Evolutionary conservation across 345 rosid species (phyloP).

Genomic region (Aquilaria sinensis): DNA sequence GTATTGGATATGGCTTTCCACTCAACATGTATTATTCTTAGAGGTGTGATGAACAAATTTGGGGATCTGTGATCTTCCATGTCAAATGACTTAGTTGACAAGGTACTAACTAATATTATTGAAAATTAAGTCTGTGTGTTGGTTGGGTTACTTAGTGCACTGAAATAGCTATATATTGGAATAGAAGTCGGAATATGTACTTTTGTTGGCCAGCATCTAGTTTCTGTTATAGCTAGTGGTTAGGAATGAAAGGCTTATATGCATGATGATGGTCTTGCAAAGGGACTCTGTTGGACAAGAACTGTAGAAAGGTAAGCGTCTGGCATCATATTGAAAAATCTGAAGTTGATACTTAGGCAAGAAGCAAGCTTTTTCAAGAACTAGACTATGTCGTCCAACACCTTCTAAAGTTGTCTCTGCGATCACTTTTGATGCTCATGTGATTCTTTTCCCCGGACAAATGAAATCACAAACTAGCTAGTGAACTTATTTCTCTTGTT

Average conservation of each 20-base stretch:
- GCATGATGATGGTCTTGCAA: conserved; percentile 11
- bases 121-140: too few relatives aligned
- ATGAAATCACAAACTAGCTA: too few relatives aligned
- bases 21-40: conserved; percentile 34
- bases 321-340: conserved; percentile 32
- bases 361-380: conserved; percentile 40
- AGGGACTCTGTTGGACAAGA: conserved; percentile 48
- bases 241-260: not conserved
- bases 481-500: not conserved
- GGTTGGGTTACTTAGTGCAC: too few relatives aligned
- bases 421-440: conserved; percentile 36
- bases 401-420: conserved; percentile 32
- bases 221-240: too few relatives aligned
- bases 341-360: conserved; percentile 34
- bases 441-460: conserved; percentile 13
- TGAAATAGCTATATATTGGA: too few relatives aligned
- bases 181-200: too few relatives aligned
- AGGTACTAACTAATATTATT: conserved; percentile 19
- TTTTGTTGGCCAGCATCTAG: too few relatives aligned
- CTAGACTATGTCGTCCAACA: conserved; percentile 24
- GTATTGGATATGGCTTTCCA: conserved; percentile 50
- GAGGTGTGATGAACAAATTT: conserved; percentile 30
- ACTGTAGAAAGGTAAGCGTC: conserved; percentile 42
- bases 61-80: conserved; percentile 22
- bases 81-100: conserved; percentile 27